These are phyloP conservation scores for Erysimum cheiranthoides DNA, from an alignment of 345 rosid genomes.

Conservation along the genomic window DNA sequence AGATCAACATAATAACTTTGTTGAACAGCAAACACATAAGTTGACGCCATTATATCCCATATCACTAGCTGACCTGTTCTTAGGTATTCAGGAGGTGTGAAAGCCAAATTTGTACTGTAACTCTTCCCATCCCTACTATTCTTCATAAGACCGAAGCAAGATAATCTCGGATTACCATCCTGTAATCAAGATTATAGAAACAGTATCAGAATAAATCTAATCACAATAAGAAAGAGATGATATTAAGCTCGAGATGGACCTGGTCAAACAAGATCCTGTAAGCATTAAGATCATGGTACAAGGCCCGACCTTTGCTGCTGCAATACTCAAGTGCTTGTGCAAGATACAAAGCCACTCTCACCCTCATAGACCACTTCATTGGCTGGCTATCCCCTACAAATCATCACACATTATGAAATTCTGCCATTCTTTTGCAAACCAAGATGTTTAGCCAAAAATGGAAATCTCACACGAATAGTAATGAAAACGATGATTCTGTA, in stretches of 20 bases:
- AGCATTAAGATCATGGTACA: constrained; percentile 89
- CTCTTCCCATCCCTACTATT: constrained; percentile 94
- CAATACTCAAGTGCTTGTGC: constrained; percentile 89
- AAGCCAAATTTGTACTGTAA: constrained; percentile 90
- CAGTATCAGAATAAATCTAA: constrained; percentile 15
- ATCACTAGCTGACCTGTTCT: constrained; percentile 65
- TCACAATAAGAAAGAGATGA: constrained; percentile 12
- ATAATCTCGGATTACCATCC: constrained; percentile 85
- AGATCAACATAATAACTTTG: not conserved
- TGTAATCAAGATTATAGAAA: constrained; percentile 41
- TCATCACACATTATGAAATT: constrained; percentile 17
- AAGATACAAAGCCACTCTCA: constrained; percentile 82
- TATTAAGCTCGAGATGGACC: constrained; percentile 47
- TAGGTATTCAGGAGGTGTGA: constrained; percentile 89
- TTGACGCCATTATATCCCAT: constrained; percentile 24
- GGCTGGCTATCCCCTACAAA: constrained; percentile 83
- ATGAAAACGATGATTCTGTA: not conserved
- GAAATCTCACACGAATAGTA: constrained; percentile 18
- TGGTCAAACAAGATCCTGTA: constrained; percentile 82
- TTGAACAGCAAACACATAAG: constrained; percentile 8
- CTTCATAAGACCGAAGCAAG: constrained; percentile 91
- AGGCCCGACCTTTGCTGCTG: constrained; percentile 73
- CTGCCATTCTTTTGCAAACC: not conserved
- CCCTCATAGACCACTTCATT: constrained; percentile 91
- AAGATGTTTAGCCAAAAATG: not conserved